Conservation (phyloP, 345 rosid species). For the Tarenaya hassleriana region DNA sequence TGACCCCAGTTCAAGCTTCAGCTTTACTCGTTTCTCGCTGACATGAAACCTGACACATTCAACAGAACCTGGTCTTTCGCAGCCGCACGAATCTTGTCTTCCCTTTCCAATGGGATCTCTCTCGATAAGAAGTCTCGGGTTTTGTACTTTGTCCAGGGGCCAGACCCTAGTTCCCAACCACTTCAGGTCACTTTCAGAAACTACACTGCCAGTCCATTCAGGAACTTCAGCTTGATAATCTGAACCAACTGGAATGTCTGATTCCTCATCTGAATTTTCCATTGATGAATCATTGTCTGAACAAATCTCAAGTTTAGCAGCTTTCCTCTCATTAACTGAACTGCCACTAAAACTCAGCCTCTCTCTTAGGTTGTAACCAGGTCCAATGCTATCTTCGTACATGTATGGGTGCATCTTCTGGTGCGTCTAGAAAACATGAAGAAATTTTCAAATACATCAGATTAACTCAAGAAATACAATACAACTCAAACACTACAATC, state of each 20-base stretch:
- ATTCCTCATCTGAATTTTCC: slow-evolving; percentile 30
- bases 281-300: slow-evolving; percentile 21
- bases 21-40: slow-evolving; percentile 38
- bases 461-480: too few relatives aligned
- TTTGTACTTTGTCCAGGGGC: slow-evolving; percentile 47
- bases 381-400: slow-evolving; percentile 61
- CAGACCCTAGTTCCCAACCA: slow-evolving; percentile 75
- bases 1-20: slow-evolving; percentile 58
- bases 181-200: slow-evolving; percentile 50
- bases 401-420: slow-evolving; percentile 73
- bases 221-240: slow-evolving; percentile 68
- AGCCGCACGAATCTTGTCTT: slow-evolving; percentile 74
- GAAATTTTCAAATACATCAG: slow-evolving; percentile 12
- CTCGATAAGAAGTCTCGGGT: slow-evolving; percentile 42
- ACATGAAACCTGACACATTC: slow-evolving; percentile 77
- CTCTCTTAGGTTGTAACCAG: slow-evolving; percentile 68
- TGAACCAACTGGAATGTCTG: slow-evolving; percentile 48
- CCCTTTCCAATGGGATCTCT: slow-evolving; percentile 86
- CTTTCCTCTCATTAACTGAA: slow-evolving; percentile 16
- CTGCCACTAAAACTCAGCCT: slow-evolving; percentile 32
- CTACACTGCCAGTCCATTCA: slow-evolving; percentile 49
- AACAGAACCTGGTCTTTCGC: slow-evolving; percentile 47
- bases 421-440: slow-evolving; percentile 41
- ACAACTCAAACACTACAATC: too few relatives aligned
- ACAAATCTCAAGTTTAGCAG: slow-evolving; percentile 18